Percentiles rank a stretch among this genome's conserved stretches.
These are phyloP conservation scores for Lipomyces spencermartinsiae DNA, from an alignment of 805 yeast species.

Conservation along the genomic window DNA sequence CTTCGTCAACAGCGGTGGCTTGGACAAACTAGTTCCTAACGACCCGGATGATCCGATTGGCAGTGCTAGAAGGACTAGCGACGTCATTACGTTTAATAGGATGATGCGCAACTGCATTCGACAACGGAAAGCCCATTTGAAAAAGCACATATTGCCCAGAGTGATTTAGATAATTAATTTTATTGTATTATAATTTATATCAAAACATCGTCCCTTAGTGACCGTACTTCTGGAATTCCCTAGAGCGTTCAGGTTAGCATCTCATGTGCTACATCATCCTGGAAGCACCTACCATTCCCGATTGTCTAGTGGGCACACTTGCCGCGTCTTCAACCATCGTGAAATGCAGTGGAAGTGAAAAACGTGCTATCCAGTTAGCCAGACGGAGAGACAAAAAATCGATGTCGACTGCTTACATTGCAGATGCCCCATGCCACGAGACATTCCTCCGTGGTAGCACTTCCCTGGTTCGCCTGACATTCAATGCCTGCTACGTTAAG, in stretches of 20 bases:
- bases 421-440: conserved; percentile 97
- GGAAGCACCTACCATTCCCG: conserved; percentile 72
- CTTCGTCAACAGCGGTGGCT: background rate
- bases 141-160: background rate
- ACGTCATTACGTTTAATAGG: background rate
- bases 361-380: conserved; percentile 63
- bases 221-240: conserved; percentile 71
- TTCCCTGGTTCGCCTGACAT: conserved; percentile 84
- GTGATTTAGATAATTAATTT: background rate
- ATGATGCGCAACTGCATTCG: background rate
- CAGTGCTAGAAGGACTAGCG: background rate
- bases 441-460: conserved; percentile 72
- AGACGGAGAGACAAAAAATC: background rate
- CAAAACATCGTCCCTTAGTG: conserved; percentile 47
- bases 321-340: conserved; percentile 93
- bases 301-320: conserved; percentile 95
- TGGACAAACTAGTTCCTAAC: background rate
- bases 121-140: background rate
- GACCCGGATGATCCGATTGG: background rate
- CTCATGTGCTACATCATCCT: background rate
- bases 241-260: background rate
- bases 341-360: conserved; percentile 97
- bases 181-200: background rate
- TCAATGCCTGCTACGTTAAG: conserved; percentile 55
- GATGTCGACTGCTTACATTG: conserved; percentile 51